Conservation (phyloP, 441 rosid genomes). For the Eruca vesicaria region DNA sequence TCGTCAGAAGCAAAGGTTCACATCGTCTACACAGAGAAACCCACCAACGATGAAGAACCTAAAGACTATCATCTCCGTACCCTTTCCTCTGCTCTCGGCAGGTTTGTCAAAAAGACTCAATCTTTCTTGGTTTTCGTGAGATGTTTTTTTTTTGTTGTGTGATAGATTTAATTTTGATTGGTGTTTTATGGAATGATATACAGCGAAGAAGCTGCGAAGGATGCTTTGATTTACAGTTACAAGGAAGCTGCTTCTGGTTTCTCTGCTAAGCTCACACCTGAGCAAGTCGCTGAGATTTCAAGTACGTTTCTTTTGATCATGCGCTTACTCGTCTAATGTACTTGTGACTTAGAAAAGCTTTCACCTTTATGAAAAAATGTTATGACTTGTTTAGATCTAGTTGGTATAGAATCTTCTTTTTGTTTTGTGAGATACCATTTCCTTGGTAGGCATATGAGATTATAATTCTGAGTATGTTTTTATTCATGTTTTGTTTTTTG, state of each 20-base stretch:
- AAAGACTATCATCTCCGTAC: slow-evolving; percentile 65
- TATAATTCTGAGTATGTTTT: too few species aligned
- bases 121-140: neutral
- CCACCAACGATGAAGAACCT: slow-evolving; percentile 60
- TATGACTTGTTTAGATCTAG: too few species aligned
- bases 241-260: slow-evolving; percentile 79
- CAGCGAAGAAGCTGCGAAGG: slow-evolving; percentile 61
- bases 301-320: slow-evolving; percentile 37
- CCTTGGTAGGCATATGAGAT: too few species aligned
- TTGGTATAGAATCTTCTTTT: neutral
- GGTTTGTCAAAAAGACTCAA: slow-evolving; percentile 32
- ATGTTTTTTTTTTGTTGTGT: neutral
- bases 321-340: too few species aligned
- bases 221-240: slow-evolving; percentile 68
- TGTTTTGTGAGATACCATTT: too few species aligned
- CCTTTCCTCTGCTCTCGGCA: slow-evolving; percentile 74
- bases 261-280: slow-evolving; percentile 79
- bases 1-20: slow-evolving; percentile 53
- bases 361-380: too few species aligned
- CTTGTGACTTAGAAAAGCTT: too few species aligned
- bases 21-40: slow-evolving; percentile 73
- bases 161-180: slow-evolving; percentile 4
- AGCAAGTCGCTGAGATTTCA: slow-evolving; percentile 62
- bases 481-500: neutral
- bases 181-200: neutral